Evolutionary conservation across 495 filamentous ascomycete genomes (phyloP).

Genomic region (Lasiosphaeria ovina): DNA sequence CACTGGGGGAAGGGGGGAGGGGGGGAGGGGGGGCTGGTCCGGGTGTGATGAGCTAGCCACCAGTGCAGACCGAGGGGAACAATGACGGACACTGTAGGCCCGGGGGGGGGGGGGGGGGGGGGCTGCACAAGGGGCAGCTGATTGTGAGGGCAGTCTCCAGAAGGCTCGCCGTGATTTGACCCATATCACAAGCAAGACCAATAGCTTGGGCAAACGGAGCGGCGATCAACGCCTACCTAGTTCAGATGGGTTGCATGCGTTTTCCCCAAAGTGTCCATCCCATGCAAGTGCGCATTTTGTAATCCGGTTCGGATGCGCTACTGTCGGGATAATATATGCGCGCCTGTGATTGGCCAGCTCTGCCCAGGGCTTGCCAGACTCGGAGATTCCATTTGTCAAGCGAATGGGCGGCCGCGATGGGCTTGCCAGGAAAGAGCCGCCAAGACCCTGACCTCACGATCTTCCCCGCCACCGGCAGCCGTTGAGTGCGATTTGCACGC

Average conservation of each 20-base stretch:
- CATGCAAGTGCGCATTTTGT: neutral
- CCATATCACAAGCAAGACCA: neutral
- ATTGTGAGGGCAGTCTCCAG: neutral
- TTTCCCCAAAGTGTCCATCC: neutral
- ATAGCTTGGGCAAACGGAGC: neutral
- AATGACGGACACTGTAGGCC: neutral
- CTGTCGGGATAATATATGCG: neutral
- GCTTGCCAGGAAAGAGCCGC: constrained; percentile 7
- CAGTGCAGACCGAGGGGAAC: neutral
- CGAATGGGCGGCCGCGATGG: constrained; percentile 4
- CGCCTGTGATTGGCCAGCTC: constrained; percentile 11
- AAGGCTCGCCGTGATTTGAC: neutral
- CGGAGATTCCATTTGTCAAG: constrained; percentile 22
- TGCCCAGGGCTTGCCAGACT: constrained; percentile 5
- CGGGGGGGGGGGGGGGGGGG: neutral
- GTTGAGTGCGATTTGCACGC: constrained; percentile 1
- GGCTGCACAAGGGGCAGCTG: neutral
- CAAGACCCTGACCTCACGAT: constrained; percentile 17
- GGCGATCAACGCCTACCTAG: neutral
- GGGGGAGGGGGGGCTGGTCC: neutral
- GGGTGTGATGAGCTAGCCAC: neutral
- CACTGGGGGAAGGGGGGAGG: neutral
- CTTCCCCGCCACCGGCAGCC: constrained; percentile 17
- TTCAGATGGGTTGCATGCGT: neutral
- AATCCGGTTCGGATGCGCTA: too few species aligned